phyloP scores from a whole-genome alignment of 2,329 filamentous ascomycete species.

The Ceratocystis harringtonii region DNA sequence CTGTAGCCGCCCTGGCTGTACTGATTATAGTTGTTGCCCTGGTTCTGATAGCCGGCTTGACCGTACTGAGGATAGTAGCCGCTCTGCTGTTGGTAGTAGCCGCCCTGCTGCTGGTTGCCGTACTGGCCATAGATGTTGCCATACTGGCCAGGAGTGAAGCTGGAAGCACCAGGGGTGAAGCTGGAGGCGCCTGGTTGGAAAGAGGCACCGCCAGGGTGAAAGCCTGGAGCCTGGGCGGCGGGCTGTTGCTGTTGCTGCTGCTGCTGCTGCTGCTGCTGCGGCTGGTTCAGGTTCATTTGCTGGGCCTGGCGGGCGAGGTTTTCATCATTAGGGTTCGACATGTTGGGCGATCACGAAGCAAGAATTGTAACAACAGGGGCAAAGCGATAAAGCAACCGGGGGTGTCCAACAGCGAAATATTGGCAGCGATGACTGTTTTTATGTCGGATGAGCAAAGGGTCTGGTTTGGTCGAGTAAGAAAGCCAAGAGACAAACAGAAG shows the following conservation, averaged over 20 bases:
- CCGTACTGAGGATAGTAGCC: slow-evolving; percentile 27
- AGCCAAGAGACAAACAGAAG: neutral
- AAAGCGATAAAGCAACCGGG: neutral
- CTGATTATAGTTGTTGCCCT: slow-evolving; percentile 32
- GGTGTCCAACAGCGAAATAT: neutral
- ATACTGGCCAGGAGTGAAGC: slow-evolving; percentile 58
- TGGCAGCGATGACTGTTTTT: neutral
- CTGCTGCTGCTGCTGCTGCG: slow-evolving; percentile 45
- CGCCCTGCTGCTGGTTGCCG: slow-evolving; percentile 30
- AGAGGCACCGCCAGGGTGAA: slow-evolving; percentile 30
- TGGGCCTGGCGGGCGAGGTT: slow-evolving; percentile 71
- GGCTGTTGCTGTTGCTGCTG: slow-evolving; percentile 38
- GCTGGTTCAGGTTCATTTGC: slow-evolving; percentile 62
- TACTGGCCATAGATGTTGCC: slow-evolving; percentile 46
- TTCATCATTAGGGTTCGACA: slow-evolving; percentile 91
- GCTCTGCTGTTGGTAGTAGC: slow-evolving; percentile 34
- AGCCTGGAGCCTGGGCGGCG: slow-evolving; percentile 31
- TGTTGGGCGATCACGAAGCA: slow-evolving; percentile 27
- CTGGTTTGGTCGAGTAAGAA: neutral
- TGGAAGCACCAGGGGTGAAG: slow-evolving; percentile 57
- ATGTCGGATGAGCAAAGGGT: neutral
- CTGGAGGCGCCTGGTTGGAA: slow-evolving; percentile 54
- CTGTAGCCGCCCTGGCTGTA: slow-evolving; percentile 35
- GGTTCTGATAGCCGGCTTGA: slow-evolving; percentile 24
- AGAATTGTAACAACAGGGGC: neutral